These are phyloP conservation scores for Acacia crassicarpa DNA, from an alignment of 306 rosid genomes.

Conservation along the genomic window DNA sequence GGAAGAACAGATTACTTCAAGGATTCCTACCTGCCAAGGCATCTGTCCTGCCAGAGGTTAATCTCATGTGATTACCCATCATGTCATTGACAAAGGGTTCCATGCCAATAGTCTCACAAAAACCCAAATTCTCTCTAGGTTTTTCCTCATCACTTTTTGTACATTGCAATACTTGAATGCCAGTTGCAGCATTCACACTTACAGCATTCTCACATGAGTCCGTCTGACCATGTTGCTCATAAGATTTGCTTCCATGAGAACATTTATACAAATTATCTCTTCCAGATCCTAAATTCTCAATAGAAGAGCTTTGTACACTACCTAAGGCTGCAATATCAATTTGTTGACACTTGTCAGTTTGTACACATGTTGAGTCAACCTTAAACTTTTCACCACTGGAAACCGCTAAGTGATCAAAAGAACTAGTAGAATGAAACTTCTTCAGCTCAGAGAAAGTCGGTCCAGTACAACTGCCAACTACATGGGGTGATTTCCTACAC, in stretches of 20 bases:
- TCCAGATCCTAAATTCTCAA: constrained; percentile 26
- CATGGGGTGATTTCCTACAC: constrained; percentile 37
- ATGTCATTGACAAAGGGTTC: constrained; percentile 28
- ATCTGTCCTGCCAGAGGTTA: constrained; percentile 44
- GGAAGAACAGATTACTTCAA: constrained; percentile 31
- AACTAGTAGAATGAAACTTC: constrained; percentile 31
- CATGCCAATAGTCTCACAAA: constrained; percentile 33
- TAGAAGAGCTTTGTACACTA: constrained; percentile 31
- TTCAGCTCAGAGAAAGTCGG: constrained; percentile 25
- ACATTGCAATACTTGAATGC: constrained; percentile 22
- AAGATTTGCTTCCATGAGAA: constrained; percentile 33
- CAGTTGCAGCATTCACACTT: constrained; percentile 23
- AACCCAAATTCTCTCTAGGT: constrained; percentile 33
- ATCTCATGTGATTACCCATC: constrained; percentile 31
- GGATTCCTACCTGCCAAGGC: constrained; percentile 35
- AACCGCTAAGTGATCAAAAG: constrained; percentile 23
- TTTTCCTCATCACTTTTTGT: constrained; percentile 33
- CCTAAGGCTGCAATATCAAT: constrained; percentile 35
- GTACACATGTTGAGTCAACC: constrained; percentile 15
- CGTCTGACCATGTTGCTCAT: constrained; percentile 26
- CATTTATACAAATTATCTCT: constrained; percentile 28
- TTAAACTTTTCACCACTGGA: constrained; percentile 23
- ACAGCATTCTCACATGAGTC: constrained; percentile 29
- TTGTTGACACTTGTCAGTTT: constrained; percentile 34
- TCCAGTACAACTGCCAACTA: constrained; percentile 33